phyloP scores from a whole-genome alignment of 108 stramenopile species.

The Cyclotella cryptica region DNA sequence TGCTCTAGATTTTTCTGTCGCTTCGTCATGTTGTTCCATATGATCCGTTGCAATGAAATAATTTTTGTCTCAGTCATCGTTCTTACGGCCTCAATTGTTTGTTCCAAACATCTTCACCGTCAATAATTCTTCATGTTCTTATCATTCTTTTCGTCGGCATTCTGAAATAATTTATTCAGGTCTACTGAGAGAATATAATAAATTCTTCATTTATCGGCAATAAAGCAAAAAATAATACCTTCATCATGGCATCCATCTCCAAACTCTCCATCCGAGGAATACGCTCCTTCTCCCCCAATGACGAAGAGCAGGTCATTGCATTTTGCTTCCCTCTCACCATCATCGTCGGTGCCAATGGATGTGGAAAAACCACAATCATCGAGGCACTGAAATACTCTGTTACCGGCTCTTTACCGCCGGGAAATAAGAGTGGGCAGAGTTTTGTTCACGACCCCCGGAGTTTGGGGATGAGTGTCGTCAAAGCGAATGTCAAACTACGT shows the following conservation, averaged over 20 bases:
- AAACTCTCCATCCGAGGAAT: conserved; percentile 97
- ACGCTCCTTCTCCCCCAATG: conserved; percentile 95
- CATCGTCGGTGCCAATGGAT: conserved; percentile 95
- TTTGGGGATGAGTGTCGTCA: conserved; percentile 70
- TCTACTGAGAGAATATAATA: too few species aligned
- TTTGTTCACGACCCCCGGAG: conserved; percentile 95
- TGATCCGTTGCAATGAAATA: too few species aligned
- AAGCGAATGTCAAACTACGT: conserved; percentile 87
- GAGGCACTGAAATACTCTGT: conserved; percentile 98
- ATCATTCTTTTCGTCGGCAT: too few species aligned
- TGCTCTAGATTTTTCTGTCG: too few species aligned
- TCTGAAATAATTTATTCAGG: too few species aligned
- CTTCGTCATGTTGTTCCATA: too few species aligned
- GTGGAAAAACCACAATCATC: conserved; percentile 98
- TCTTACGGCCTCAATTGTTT: too few species aligned
- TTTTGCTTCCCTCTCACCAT: conserved; percentile 98
- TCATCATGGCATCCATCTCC: conserved; percentile 93
- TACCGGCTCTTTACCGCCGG: conserved; percentile 94
- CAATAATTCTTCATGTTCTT: too few species aligned
- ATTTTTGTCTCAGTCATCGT: too few species aligned
- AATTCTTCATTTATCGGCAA: too few species aligned
- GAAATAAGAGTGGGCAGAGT: conserved; percentile 87
- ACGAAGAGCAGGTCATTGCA: conserved; percentile 94
- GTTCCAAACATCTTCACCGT: too few species aligned
- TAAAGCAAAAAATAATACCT: too few species aligned